Evolutionary conservation across 2,329 filamentous ascomycete genomes (phyloP), one percentile per base, ranked within the genome.

Genomic region (Didymella lethalis): DNA sequence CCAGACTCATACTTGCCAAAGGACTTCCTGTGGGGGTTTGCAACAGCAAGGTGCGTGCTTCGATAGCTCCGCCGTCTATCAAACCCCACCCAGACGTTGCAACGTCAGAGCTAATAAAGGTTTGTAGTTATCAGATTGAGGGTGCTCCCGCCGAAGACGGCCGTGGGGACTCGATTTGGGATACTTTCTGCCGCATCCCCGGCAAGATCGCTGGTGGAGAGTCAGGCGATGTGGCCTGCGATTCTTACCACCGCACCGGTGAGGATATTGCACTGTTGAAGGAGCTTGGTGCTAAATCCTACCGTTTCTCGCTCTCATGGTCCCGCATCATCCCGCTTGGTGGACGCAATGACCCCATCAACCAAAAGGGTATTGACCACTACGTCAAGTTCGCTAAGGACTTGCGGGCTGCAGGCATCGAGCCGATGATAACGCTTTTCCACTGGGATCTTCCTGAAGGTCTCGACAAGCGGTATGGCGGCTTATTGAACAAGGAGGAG

Each of bases 381-480:
- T 96, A 96, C 77, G 82, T 88, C 73, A 87, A 88, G 70, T 89
- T 96, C 62, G 87, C 93, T 43, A 90, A 95, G 73, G 90, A 91
- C 71, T 83, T 96, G 48, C 83, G 90, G 44, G 90, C 84, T 4
- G 90, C 88, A 6, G 90, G 88, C 59, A 95, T 96, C 70, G 86
- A 83, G 23, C 92, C 92, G 1, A 88, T 95, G 75, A 86, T 96
- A 71, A 96, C 92, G 3, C 82, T 96, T 16, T 91, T 90, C 77
- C 92, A 96, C 79, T 96, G 92, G 92, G 92, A 96, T 79, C 83
- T 95, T 8, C 92, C 92, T 3, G 87, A 92, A 68, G 88, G 81
- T 59, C 83, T 36, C 20, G 86, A 96, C 71, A 87, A 90, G 81
- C 87, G 91, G 59, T 96, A 96, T 75, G 90, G 90, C 26, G 92